These are phyloP conservation scores for Eremochloa ophiuroides DNA, from an alignment of 176 grass and related monocot species.

Conservation along the genomic window DNA sequence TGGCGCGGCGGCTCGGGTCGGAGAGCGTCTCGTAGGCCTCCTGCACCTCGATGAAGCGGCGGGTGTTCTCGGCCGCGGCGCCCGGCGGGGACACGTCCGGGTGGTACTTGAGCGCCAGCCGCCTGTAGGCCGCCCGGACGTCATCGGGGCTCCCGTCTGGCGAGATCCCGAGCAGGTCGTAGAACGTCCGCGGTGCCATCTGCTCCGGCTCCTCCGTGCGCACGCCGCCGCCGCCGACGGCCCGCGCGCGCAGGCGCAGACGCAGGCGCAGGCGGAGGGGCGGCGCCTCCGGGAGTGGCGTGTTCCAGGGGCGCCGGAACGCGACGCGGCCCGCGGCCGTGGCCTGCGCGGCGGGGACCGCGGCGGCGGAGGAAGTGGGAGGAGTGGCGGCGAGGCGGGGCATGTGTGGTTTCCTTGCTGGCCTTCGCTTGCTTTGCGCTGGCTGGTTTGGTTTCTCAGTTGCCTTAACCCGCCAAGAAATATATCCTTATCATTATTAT, in stretches of 20 bases:
- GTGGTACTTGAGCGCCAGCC: conserved; percentile 79
- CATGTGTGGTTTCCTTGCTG: background rate
- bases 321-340: conserved; percentile 4
- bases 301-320: background rate
- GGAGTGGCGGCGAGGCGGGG: conserved; percentile 18
- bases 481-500: too few relatives aligned
- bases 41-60: conserved; percentile 80
- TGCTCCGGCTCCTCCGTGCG: background rate
- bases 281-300: background rate
- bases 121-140: conserved; percentile 67
- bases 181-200: conserved; percentile 42
- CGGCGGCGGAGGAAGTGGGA: background rate
- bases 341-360: background rate
- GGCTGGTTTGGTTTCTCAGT: background rate
- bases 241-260: background rate
- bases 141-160: conserved; percentile 55
- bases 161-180: conserved; percentile 68
- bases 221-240: background rate
- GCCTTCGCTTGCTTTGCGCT: background rate
- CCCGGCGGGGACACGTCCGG: conserved; percentile 76
- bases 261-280: conserved; percentile 11
- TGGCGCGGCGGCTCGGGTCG: conserved; percentile 57
- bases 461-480: too few relatives aligned
- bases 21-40: conserved; percentile 92
- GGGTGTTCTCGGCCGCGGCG: conserved; percentile 58